phyloP scores from a whole-genome alignment of 305 asterid genomes.

The Fraxinus albicans region DNA sequence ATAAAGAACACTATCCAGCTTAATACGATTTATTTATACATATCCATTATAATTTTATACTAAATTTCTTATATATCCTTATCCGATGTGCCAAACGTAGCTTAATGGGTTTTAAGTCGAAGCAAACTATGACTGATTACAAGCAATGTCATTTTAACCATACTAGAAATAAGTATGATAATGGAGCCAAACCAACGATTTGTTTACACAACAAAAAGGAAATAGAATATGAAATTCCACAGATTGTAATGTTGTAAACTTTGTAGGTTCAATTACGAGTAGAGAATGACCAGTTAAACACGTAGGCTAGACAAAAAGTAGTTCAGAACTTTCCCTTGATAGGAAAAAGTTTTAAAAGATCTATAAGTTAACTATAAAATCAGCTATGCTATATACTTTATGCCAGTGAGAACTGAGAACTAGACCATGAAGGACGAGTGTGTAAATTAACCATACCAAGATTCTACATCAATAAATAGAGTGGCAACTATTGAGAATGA shows the following conservation, averaged over 20 bases:
- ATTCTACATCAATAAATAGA: background rate
- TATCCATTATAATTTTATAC: background rate
- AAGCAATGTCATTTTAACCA: background rate
- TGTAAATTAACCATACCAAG: background rate
- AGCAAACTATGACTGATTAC: background rate
- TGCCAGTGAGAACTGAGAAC: background rate
- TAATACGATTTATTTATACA: too few species aligned
- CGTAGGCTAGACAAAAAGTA: background rate
- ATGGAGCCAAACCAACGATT: background rate
- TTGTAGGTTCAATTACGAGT: background rate
- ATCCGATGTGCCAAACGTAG: background rate
- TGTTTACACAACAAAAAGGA: background rate
- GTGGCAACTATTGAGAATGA: background rate
- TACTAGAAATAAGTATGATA: background rate
- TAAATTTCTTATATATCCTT: background rate
- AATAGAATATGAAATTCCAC: background rate
- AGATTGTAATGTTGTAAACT: background rate
- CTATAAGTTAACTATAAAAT: background rate
- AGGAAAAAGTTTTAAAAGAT: background rate
- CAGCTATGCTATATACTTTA: background rate
- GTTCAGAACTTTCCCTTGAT: background rate
- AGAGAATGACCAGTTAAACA: background rate
- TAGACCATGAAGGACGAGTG: background rate
- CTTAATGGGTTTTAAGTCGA: background rate
- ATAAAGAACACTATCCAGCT: background rate